Conservation (phyloP, 2,329 filamentous ascomycete species). For the Aspergillus luchuensis region DNA sequence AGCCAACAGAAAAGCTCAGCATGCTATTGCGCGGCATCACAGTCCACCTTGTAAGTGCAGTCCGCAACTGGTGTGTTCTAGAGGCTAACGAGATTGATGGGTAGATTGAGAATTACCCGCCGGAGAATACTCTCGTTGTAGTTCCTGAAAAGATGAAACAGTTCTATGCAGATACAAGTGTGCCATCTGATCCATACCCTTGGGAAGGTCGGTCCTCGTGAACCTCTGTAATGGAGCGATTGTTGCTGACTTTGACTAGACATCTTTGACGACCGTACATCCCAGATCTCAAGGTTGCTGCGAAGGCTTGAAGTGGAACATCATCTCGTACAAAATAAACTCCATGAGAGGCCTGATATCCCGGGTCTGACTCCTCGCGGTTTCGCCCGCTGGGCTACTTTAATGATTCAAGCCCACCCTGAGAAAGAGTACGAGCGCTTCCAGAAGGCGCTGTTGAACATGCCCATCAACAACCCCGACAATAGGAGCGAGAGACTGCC, state of each 20-base stretch:
- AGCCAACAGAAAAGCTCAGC: constrained; percentile 67
- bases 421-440: constrained; percentile 73
- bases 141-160: constrained; percentile 72
- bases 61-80: neutral
- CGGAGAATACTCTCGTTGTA: constrained; percentile 69
- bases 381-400: constrained; percentile 71
- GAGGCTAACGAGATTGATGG: constrained; percentile 16
- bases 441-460: constrained; percentile 65
- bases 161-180: constrained; percentile 69
- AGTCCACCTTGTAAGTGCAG: constrained; percentile 64
- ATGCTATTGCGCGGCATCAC: constrained; percentile 75
- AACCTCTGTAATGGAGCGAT: neutral
- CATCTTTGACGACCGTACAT: constrained; percentile 57
- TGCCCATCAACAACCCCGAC: constrained; percentile 69
- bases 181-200: constrained; percentile 67
- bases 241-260: constrained; percentile 38
- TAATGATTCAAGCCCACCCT: constrained; percentile 73
- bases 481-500: constrained; percentile 73
- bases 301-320: constrained; percentile 59
- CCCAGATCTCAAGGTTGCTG: constrained; percentile 62
- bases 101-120: constrained; percentile 70
- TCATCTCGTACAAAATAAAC: constrained; percentile 62
- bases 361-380: constrained; percentile 69
- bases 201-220: constrained; percentile 61
- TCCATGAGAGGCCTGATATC: constrained; percentile 57